Base-by-base conservation (phyloP, 768 basidiomycete genomes). In the Collybia sp. region DNA sequence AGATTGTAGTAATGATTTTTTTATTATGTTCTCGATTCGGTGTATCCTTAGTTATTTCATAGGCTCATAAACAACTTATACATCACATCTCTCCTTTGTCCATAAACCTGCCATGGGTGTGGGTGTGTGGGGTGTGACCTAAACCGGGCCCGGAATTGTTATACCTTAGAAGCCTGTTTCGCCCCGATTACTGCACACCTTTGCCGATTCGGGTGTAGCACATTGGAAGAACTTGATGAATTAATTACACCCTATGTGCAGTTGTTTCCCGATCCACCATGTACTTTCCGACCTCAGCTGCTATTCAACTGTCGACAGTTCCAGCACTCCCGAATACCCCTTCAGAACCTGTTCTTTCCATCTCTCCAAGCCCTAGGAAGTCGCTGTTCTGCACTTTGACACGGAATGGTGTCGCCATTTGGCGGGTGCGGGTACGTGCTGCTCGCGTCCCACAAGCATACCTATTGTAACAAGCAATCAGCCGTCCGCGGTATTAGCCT, bases 231-330 rank as follows among this genome's bases (percentile, higher is more conserved):
- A 3, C 42, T 43, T 12, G 42, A 9, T 31, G 42, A 32, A 17
- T 32, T 32, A 20, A 20, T 36, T 17, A 17, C 15, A 25, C 4
- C 31, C 34, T 44, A 34, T 33, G 32, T n/a, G 6, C 16, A 18
- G 31, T 9, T 17, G 38, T 13, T 40, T 42, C 20, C 30, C 19
- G 20, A 34, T 30, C 25, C 17, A 31, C 32, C 45, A 92, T 92
- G 89, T 93, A 91, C 68, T 92, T 92, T 65, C 89, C 88, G 47
- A 91, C 86, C 18, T 80, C 85, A 31, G 80, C 86, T 36, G 86
- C 89, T 20, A 71, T 78, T 57, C 86, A 82, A 58, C 73, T 92
- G 35, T 82, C 83, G 13, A 80, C 80, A 13, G 73, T 75, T 16
- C 87, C 88, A 31, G 72, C 79, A n/a, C 68, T 88, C 30, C 82